phyloP scores from a whole-genome alignment of 1,139 yeast species.

The Meyerozyma athensensis region DNA sequence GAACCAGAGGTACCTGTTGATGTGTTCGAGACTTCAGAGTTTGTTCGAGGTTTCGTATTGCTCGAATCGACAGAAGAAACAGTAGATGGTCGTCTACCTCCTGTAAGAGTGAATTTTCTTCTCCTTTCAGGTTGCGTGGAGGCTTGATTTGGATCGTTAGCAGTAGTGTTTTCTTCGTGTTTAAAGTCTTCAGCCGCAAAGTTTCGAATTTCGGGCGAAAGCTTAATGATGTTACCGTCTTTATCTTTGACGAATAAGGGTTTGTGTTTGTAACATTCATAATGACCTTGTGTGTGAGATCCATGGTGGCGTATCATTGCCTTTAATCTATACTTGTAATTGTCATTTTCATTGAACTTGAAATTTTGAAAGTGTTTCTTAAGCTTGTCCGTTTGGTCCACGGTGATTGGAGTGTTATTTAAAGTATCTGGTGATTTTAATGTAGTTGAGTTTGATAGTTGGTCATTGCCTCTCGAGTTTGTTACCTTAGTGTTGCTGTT shows the following conservation, averaged over 20 bases:
- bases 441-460: constrained; percentile 10
- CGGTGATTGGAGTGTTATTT: constrained; percentile 37
- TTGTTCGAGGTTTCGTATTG: not conserved
- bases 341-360: constrained; percentile 41
- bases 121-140: constrained; percentile 6
- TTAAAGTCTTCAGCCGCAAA: constrained; percentile 14
- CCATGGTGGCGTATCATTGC: constrained; percentile 85
- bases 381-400: constrained; percentile 36
- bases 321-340: constrained; percentile 53
- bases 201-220: constrained; percentile 43
- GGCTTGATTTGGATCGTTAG: not conserved
- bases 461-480: constrained; percentile 7
- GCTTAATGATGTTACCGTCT: constrained; percentile 43
- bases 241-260: constrained; percentile 54
- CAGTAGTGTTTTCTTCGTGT: not conserved
- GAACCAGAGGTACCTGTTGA: not conserved
- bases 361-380: constrained; percentile 36
- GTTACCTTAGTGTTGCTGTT: constrained; percentile 9
- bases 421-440: constrained; percentile 23
- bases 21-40: constrained; percentile 3
- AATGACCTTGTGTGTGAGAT: constrained; percentile 86
- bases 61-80: not conserved
- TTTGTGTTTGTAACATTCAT: constrained; percentile 71
- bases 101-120: constrained; percentile 14
- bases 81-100: constrained; percentile 14